Percentiles rank a stretch among this genome's conserved stretches.
phyloP scores from a whole-genome alignment of 108 stramenopile species.

The Nitzschia sp. region DNA sequence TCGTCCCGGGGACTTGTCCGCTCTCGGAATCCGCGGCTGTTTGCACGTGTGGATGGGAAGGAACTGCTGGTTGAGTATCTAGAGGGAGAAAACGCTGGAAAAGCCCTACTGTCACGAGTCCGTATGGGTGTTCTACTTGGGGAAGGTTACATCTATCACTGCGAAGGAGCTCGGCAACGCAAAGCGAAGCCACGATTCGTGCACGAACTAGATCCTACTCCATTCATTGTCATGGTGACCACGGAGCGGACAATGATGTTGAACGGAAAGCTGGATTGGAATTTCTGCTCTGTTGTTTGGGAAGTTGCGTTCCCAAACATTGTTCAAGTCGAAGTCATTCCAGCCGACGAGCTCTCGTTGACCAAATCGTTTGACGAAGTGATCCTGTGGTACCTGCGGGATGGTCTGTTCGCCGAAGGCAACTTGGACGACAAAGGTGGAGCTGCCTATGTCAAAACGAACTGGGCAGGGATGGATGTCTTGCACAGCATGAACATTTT shows the following conservation, averaged over 20 bases:
- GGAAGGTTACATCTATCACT: conserved; percentile 63
- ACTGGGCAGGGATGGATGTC: conserved; percentile 27
- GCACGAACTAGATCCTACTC: conserved; percentile 20
- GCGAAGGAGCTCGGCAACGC: conserved; percentile 30
- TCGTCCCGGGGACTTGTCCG: conserved; percentile 32
- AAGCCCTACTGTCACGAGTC: conserved; percentile 56
- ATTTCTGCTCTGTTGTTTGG: conserved; percentile 58
- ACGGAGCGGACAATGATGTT: conserved; percentile 49
- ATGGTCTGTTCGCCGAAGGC: conserved; percentile 15
- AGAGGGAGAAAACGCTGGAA: conserved; percentile 66
- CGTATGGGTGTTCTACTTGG: conserved; percentile 53
- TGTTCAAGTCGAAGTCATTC: conserved; percentile 29
- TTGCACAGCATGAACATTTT: conserved; percentile 32
- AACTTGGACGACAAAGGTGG: conserved; percentile 15
- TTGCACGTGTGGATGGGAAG: conserved; percentile 53
- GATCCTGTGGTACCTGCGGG: conserved; percentile 34
- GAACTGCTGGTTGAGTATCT: conserved; percentile 65
- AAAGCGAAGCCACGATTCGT: conserved; percentile 5
- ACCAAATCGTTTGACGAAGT: conserved; percentile 20
- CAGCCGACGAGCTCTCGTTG: conserved; percentile 8
- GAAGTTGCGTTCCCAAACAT: conserved; percentile 48
- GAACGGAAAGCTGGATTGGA: conserved; percentile 36
- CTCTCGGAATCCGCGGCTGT: conserved; percentile 57
- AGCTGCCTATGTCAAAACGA: conserved; percentile 8
- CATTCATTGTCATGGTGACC: conserved; percentile 54